Conservation (phyloP, 495 filamentous ascomycete genomes). For the Aspergillus biplanus region DNA sequence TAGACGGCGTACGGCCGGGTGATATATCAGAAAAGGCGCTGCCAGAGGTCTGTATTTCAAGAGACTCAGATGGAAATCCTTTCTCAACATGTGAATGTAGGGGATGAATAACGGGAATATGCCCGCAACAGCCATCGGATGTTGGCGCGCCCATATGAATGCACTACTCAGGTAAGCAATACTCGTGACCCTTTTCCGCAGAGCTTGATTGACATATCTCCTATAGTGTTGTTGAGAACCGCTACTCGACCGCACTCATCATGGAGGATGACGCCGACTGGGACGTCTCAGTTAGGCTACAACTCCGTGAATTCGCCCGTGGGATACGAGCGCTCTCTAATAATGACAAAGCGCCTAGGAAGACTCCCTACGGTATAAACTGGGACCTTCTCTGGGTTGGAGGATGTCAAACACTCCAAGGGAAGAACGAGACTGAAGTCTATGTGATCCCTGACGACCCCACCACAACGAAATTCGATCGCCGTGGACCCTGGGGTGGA, state of each 20-base stretch:
- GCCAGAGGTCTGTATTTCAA: constrained; percentile 22
- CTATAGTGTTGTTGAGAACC: constrained; percentile 43
- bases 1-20: constrained; percentile 48
- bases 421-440: constrained; percentile 27
- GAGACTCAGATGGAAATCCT: background rate
- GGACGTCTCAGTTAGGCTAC: constrained; percentile 54
- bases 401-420: constrained; percentile 44
- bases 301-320: constrained; percentile 53
- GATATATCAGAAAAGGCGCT: constrained; percentile 31
- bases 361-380: constrained; percentile 56
- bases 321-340: constrained; percentile 32
- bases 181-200: background rate
- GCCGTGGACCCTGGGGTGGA: constrained; percentile 25
- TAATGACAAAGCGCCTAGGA: constrained; percentile 34
- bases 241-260: constrained; percentile 54
- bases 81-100: background rate
- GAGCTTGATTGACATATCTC: background rate
- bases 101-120: constrained; percentile 13
- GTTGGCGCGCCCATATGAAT: constrained; percentile 49
- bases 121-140: constrained; percentile 22
- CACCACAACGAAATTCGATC: constrained; percentile 25
- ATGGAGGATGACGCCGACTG: constrained; percentile 64
- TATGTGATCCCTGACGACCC: constrained; percentile 40
- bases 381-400: constrained; percentile 64
- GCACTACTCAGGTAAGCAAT: constrained; percentile 31